These are phyloP conservation scores for Candolleomyces eurysporus DNA, from an alignment of 768 basidiomycete species.

Conservation along the genomic window DNA sequence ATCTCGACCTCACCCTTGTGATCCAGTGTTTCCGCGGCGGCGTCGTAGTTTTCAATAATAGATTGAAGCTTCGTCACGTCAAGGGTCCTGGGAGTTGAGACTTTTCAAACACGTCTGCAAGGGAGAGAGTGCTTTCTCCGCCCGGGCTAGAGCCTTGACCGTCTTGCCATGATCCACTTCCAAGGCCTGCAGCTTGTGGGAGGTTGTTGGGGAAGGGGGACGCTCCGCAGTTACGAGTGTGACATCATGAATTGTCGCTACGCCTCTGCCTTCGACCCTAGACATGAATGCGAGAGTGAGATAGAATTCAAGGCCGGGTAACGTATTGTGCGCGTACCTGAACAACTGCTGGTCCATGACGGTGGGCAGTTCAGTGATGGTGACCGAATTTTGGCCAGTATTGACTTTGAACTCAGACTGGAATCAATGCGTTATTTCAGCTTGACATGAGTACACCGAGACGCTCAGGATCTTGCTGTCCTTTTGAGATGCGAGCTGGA, in stretches of 20 bases:
- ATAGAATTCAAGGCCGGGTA: no score
- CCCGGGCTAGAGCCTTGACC: conserved; percentile 29
- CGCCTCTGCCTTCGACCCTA: conserved; percentile 45
- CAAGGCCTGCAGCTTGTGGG: conserved; percentile 25
- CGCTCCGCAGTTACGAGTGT: conserved; percentile 24
- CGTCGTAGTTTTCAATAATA: conserved; percentile 30
- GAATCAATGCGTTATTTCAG: no score
- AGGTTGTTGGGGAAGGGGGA: conserved; percentile 19
- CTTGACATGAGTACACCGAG: conserved; percentile 39
- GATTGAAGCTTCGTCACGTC: conserved; percentile 24
- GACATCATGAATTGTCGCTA: conserved; percentile 47
- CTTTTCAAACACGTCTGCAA: conserved; percentile 35
- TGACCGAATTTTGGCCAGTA: conserved; percentile 43
- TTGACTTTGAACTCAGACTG: conserved; percentile 29
- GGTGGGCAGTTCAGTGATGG: conserved; percentile 35
- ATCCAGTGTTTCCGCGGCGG: conserved; percentile 34
- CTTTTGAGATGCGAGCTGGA: conserved; percentile 28
- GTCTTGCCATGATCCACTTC: conserved; percentile 19
- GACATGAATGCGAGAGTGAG: not conserved
- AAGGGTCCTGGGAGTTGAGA: conserved; percentile 29
- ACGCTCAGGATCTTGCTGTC: conserved; percentile 38
- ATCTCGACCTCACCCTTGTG: conserved; percentile 35
- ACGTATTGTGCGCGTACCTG: no score
- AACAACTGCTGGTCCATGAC: conserved; percentile 38
- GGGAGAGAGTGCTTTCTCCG: conserved; percentile 22